Percentiles rank a stretch among this genome's conserved stretches.
Evolutionary conservation across 2,329 filamentous ascomycete genomes (phyloP).

Genomic region (Metarhizium album): DNA sequence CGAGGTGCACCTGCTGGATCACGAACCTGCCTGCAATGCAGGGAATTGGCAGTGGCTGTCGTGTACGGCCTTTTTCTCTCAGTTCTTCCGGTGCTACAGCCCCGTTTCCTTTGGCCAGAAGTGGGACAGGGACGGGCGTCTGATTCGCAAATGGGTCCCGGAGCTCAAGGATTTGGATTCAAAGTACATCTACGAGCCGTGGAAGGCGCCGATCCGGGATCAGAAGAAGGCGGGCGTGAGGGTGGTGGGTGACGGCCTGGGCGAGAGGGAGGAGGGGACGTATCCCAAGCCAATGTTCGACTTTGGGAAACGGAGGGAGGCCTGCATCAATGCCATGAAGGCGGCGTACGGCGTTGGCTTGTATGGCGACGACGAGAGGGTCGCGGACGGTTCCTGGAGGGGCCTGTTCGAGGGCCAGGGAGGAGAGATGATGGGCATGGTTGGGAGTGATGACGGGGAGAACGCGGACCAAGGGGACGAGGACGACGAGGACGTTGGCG

Average conservation of each 20-base stretch:
- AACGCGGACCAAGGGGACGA: constrained; percentile 19
- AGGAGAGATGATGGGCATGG: constrained; percentile 29
- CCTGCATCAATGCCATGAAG: constrained; percentile 60
- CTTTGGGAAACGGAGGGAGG: constrained; percentile 49
- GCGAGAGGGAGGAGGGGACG: constrained; percentile 29
- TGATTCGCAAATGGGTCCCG: constrained; percentile 56
- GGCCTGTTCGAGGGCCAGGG: constrained; percentile 29
- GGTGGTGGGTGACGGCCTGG: constrained; percentile 43
- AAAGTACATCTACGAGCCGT: constrained; percentile 72
- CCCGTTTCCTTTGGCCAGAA: constrained; percentile 65
- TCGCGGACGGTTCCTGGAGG: constrained; percentile 49
- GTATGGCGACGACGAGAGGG: constrained; percentile 50
- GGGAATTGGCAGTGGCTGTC: constrained; percentile 73
- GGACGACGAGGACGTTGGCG: not conserved
- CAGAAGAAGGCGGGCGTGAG: constrained; percentile 58
- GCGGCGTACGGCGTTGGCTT: constrained; percentile 55
- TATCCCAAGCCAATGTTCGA: constrained; percentile 75
- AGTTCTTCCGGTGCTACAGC: constrained; percentile 61
- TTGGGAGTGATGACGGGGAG: constrained; percentile 22
- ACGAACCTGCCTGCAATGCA: constrained; percentile 61
- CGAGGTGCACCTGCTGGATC: constrained; percentile 64
- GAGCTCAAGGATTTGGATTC: constrained; percentile 51
- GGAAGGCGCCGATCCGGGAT: constrained; percentile 58
- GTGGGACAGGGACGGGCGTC: constrained; percentile 58
- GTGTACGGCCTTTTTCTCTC: constrained; percentile 64